A percentile compares a stretch with the other conserved stretches of the same genome.
Evolutionary conservation across 192 early-diverging fungal genomes (phyloP).

Genomic region (Coemansia sp.): DNA sequence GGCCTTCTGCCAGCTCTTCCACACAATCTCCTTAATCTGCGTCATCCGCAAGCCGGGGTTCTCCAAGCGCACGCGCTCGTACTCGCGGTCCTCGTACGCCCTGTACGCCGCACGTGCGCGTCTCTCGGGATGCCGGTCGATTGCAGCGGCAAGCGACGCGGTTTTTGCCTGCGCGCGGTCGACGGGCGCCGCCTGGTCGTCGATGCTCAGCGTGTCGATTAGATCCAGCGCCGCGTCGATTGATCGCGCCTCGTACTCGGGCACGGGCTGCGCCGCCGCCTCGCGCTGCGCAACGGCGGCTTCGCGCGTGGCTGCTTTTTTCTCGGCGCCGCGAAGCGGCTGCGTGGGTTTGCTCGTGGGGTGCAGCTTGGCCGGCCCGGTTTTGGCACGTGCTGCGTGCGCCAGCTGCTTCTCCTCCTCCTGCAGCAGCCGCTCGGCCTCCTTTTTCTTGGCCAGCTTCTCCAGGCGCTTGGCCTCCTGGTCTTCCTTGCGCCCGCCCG

Average conservation of each 20-base stretch:
- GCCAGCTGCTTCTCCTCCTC: conserved; percentile 58
- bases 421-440: conserved; percentile 58
- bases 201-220: conserved; percentile 49
- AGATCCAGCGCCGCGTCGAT: conserved; percentile 87
- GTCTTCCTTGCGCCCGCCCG: conserved; percentile 61
- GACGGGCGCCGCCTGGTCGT: conserved; percentile 15
- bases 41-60: conserved; percentile 73
- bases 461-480: conserved; percentile 56
- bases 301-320: conserved; percentile 19
- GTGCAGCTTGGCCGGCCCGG: conserved; percentile 9
- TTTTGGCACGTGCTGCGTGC: conserved; percentile 9
- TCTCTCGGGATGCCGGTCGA: conserved; percentile 89
- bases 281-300: conserved; percentile 6
- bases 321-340: conserved; percentile 18
- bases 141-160: conserved; percentile 48
- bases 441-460: conserved; percentile 56
- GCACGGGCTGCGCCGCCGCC: conserved; percentile 29
- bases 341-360: conserved; percentile 9
- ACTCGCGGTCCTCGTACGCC: conserved; percentile 68
- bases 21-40: conserved; percentile 76
- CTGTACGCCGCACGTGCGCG: conserved; percentile 75
- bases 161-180: conserved; percentile 13
- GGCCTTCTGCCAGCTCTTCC: conserved; percentile 75
- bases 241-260: conserved; percentile 73
- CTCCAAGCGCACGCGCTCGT: conserved; percentile 72